Evolutionary conservation across 31 red algal genomes (phyloP), one percentile per base, ranked within the genome.

Genomic region (Asparagopsis taxiformis): DNA sequence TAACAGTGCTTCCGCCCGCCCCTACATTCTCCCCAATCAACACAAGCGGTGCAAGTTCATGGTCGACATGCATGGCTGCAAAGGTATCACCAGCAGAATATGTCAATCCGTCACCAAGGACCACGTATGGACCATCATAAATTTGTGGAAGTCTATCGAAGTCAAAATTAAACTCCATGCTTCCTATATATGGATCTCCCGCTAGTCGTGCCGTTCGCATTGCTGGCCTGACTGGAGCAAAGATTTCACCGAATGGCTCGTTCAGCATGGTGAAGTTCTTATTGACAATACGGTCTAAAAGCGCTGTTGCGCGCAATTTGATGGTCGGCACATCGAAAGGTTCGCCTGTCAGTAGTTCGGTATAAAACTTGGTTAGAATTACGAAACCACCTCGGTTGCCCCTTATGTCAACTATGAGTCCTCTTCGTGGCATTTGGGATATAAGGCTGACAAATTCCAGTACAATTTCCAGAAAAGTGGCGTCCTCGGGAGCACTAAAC

Each of bases 381-480:
- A 30, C 26, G n/a, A 19, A 19, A 19, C 64, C 64, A 0, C 64
- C 64, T 23, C 35, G 3, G 37, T 68, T 68, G 4, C 37, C 34
- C n/a, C 64, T 32, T 4, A 68, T 21, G 37, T 68, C 64, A 17
- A 68, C 30, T 24, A 68, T 68, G 21, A 68, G 34, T 20, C 64
- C 64, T 5, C 19, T 48, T 3, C 21, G 6, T 21, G 64, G 64
- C 34, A 68, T 43, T 4, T n/a, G 32, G 21, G 4, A 3, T 39
- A 68, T 20, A 7, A 68, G 15, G 32, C 33, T 5, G 21, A 13
- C 37, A 17, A 49, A 48, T 20, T 68, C 64, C 7, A n/a, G 10
- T 3, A 48, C 34, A 36, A 68, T 13, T 19, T 43, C 64, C 11
- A 43, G 41, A 68, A 48, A 22, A 13, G 20, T 17, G 13, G 41